phyloP scores from a whole-genome alignment of 306 rosid species.

The Malus asiatica region DNA sequence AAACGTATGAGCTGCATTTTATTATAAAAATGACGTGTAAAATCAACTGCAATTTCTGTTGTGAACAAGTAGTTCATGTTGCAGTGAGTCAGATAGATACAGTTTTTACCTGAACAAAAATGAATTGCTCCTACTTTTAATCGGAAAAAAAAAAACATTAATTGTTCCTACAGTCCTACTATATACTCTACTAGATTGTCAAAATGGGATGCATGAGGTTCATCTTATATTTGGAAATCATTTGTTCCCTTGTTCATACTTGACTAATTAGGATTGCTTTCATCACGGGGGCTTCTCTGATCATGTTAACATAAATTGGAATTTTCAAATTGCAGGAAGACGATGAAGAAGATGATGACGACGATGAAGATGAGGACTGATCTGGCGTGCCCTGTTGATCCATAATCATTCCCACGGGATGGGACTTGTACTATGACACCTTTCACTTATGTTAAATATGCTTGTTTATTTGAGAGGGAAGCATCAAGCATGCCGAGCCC shows the following conservation, averaged over 20 bases:
- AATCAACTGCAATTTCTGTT: not conserved
- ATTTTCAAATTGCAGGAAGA: conserved; percentile 14
- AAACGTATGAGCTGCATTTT: not conserved
- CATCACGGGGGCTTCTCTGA: not conserved
- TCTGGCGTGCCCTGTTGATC: not conserved
- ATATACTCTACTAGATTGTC: too few relatives aligned
- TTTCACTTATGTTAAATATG: not conserved
- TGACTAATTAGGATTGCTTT: not conserved
- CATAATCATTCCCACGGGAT: not conserved
- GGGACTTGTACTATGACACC: not conserved
- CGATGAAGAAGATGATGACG: conserved; percentile 13
- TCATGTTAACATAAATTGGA: not conserved
- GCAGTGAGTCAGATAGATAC: not conserved
- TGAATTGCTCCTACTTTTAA: not conserved
- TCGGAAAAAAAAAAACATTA: too few relatives aligned
- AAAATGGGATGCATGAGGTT: not conserved
- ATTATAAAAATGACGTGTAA: not conserved
- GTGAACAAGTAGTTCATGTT: not conserved
- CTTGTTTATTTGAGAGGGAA: conserved; percentile 2
- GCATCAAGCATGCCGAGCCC: not conserved
- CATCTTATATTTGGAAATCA: not conserved
- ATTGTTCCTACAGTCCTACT: too few relatives aligned
- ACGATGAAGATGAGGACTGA: conserved; percentile 25
- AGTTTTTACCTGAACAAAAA: not conserved
- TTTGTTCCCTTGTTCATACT: not conserved